Evolutionary conservation across 768 basidiomycete genomes (phyloP).

Genomic region (Paxillus ammoniavirescens): DNA sequence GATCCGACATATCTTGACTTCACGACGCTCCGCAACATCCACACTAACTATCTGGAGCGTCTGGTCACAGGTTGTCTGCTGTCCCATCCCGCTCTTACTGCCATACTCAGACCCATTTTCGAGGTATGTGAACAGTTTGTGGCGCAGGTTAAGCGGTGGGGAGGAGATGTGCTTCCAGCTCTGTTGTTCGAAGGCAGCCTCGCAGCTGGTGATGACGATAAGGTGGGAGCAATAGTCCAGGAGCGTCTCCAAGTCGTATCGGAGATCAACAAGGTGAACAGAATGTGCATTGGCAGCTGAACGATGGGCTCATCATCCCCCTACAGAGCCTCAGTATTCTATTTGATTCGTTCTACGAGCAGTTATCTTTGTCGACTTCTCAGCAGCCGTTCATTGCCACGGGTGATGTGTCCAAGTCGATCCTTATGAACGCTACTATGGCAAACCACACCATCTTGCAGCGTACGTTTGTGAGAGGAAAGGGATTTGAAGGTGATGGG

Average conservation of each 20-base stretch:
- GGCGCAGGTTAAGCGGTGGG: slow-evolving; percentile 90
- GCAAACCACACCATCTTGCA: slow-evolving; percentile 45
- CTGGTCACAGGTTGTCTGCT: slow-evolving; percentile 79
- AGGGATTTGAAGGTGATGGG: slow-evolving; percentile 56
- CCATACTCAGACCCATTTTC: slow-evolving; percentile 67
- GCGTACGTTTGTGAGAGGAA: slow-evolving; percentile 51
- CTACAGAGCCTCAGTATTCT: slow-evolving; percentile 62
- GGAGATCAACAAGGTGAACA: slow-evolving; percentile 71
- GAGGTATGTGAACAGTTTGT: slow-evolving; percentile 85
- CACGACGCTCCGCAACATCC: slow-evolving; percentile 79
- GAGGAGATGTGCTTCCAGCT: slow-evolving; percentile 84
- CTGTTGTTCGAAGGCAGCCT: slow-evolving; percentile 80
- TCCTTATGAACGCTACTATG: slow-evolving; percentile 55
- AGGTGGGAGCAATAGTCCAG: slow-evolving; percentile 70
- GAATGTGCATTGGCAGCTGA: background rate
- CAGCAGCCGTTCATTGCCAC: slow-evolving; percentile 65
- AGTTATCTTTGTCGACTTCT: slow-evolving; percentile 71
- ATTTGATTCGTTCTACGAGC: slow-evolving; percentile 77
- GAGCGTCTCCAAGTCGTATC: slow-evolving; percentile 67
- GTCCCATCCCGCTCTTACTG: slow-evolving; percentile 59
- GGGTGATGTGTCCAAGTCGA: slow-evolving; percentile 72
- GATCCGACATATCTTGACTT: slow-evolving; percentile 63
- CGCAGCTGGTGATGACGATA: slow-evolving; percentile 47
- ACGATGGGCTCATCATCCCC: background rate
- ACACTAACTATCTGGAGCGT: slow-evolving; percentile 77